A percentile compares a stretch with the other conserved stretches of the same genome.
These are phyloP conservation scores for sorghum (Sorghum bicolor) DNA, from an alignment of 176 grass and related monocot species.

Conservation along the genomic window Sorghum_bicolor_NCBIv3 NC_012876.2:5098001-5098500, in stretches of 20 bases:
- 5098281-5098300: slow-evolving; percentile 63
- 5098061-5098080: slow-evolving; percentile 92
- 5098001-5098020: slow-evolving; percentile 65
- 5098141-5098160: slow-evolving; percentile 89
- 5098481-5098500: slow-evolving; percentile 55
- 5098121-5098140: slow-evolving; percentile 95
- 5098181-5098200: slow-evolving; percentile 99
- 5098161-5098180: slow-evolving; percentile 99
- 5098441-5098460: slow-evolving; percentile 61
- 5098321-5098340: slow-evolving; percentile 55
- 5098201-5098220: slow-evolving; percentile 67
- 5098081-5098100: slow-evolving; percentile 96
- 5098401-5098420: slow-evolving; percentile 30
- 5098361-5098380: slow-evolving; percentile 77
- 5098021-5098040: slow-evolving; percentile 78
- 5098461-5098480: slow-evolving; percentile 80
- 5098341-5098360: slow-evolving; percentile 46
- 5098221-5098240: background rate
- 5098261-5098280: slow-evolving; percentile 8
- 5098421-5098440: slow-evolving; percentile 42
- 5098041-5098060: slow-evolving; percentile 64
- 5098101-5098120: slow-evolving; percentile 97
- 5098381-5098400: slow-evolving; percentile 91
- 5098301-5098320: slow-evolving; percentile 82
- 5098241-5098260: background rate